Percentiles rank a stretch among this genome's conserved stretches.
These are phyloP conservation scores for Citrullus colocynthis DNA, from an alignment of 306 rosid genomes.

Conservation along the genomic window DNA sequence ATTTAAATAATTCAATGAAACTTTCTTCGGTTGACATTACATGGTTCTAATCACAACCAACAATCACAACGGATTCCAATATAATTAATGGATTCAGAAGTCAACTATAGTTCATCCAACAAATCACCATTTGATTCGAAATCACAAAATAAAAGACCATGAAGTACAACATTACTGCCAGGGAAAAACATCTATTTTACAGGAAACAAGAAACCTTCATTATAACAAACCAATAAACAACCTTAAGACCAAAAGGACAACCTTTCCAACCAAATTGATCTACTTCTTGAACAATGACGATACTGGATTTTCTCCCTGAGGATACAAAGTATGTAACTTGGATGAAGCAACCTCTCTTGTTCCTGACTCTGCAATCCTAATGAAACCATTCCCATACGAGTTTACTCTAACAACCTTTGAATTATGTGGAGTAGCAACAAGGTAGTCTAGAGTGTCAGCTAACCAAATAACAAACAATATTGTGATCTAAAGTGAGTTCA, in stretches of 20 bases:
- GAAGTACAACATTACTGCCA: neutral
- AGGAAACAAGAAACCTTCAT: neutral
- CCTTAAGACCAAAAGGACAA: neutral
- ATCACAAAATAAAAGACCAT: neutral
- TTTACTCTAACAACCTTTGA: neutral
- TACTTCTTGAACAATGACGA: neutral
- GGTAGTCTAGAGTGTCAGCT: neutral
- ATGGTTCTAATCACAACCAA: neutral
- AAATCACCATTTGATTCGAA: neutral
- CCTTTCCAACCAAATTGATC: neutral
- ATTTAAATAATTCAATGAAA: neutral
- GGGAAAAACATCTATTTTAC: neutral
- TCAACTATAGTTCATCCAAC: neutral
- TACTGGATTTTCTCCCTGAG: neutral
- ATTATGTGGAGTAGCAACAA: neutral
- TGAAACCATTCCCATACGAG: neutral
- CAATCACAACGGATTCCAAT: neutral
- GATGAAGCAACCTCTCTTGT: neutral
- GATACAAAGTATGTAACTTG: neutral
- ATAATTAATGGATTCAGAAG: neutral
- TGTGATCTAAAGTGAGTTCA: neutral
- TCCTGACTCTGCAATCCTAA: neutral
- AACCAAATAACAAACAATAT: neutral
- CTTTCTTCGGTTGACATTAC: neutral
- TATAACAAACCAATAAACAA: neutral